Evolutionary conservation across 495 filamentous ascomycete genomes (phyloP).

Genomic region (Acidomyces sp.): DNA sequence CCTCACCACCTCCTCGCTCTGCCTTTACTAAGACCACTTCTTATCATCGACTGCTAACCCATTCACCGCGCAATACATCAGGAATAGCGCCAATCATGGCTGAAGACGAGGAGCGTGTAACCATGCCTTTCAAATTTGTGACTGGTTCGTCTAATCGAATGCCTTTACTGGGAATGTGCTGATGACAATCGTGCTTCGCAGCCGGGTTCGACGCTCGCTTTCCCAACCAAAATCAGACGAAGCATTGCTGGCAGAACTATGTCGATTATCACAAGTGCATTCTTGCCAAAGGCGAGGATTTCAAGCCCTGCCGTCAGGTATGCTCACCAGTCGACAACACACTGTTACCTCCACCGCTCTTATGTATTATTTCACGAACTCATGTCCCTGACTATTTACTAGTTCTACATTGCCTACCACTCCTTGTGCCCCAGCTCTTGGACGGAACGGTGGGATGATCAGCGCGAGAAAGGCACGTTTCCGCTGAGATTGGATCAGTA

Average conservation of each 20-base stretch:
- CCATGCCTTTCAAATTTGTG: conserved; percentile 99
- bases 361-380: too few relatives aligned
- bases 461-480: conserved; percentile 88
- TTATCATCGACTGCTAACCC: too few relatives aligned
- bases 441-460: conserved; percentile 92
- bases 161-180: too few relatives aligned
- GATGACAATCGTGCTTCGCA: too few relatives aligned
- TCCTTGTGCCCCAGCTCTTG: conserved; percentile 93
- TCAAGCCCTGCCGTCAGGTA: conserved; percentile 94
- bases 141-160: too few relatives aligned
- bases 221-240: conserved; percentile 93
- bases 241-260: conserved; percentile 98
- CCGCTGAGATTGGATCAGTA: conserved; percentile 55
- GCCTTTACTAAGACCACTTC: too few relatives aligned
- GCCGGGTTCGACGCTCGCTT: conserved; percentile 99
- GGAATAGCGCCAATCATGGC: conserved; percentile 51
- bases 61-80: too few relatives aligned
- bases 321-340: not conserved
- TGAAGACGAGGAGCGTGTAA: conserved; percentile 80
- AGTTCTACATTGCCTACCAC: conserved; percentile 94
- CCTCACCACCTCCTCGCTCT: too few relatives aligned
- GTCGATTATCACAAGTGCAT: conserved; percentile 99
- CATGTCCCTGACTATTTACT: not conserved
- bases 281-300: conserved; percentile 96
- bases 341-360: too few relatives aligned